Evolutionary conservation across 1,284 basidiomycete species (phyloP).

Genomic region (Tylopilus sp.): DNA sequence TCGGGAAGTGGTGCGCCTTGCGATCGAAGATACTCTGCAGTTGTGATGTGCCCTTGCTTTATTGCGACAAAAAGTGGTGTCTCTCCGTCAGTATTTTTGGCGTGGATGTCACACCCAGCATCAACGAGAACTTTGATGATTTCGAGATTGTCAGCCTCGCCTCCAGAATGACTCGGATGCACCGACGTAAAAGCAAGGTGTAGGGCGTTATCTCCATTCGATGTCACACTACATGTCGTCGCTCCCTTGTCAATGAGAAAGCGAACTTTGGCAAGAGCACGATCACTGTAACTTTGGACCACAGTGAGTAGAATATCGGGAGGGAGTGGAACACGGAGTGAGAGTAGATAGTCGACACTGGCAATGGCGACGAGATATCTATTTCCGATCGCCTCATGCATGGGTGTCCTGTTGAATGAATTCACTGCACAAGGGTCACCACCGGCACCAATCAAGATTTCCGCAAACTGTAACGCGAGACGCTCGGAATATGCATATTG

Average conservation of each 20-base stretch:
- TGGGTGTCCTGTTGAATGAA: not conserved
- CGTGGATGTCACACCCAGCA: slow-evolving; percentile 1
- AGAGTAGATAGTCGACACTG: slow-evolving; percentile 12
- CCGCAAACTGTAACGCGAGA: not conserved
- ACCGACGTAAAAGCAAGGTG: too few relatives aligned
- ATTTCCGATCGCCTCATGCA: slow-evolving; percentile 1
- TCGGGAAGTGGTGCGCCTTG: not conserved
- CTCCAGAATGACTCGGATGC: too few relatives aligned
- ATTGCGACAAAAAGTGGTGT: slow-evolving; percentile 8
- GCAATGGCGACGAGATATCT: too few relatives aligned
- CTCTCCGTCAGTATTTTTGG: not conserved
- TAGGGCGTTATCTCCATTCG: not conserved
- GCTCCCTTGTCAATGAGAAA: slow-evolving; percentile 2
- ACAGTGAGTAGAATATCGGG: slow-evolving; percentile 7
- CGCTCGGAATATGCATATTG: not conserved
- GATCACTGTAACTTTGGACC: too few relatives aligned
- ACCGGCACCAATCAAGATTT: slow-evolving; percentile 8
- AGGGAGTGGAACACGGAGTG: slow-evolving; percentile 6
- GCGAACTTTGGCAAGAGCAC: not conserved
- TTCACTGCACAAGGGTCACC: slow-evolving; percentile 1
- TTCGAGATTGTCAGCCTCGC: not conserved
- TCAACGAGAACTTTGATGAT: not conserved
- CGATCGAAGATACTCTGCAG: slow-evolving; percentile 1
- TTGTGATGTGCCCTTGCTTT: not conserved
- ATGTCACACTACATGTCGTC: too few relatives aligned